Conservation (phyloP, 2,329 filamentous ascomycete species). For the Trichoderma asperellum region DNA sequence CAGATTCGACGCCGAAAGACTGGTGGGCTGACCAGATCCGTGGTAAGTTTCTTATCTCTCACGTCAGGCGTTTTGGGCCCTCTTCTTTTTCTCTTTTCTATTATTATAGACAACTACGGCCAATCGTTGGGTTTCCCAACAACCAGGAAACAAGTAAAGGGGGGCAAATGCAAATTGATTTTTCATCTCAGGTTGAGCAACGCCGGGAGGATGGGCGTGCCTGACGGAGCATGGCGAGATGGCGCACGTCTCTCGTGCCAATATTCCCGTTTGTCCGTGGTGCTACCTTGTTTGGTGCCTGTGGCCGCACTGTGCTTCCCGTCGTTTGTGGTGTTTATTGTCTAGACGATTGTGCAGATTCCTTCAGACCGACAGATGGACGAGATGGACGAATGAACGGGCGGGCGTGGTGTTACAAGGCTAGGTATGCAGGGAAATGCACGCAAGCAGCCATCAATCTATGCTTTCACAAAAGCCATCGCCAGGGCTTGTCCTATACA, state of each 20-base stretch:
- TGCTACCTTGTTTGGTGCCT: neutral
- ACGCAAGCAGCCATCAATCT: neutral
- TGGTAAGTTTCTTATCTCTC: neutral
- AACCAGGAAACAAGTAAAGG: neutral
- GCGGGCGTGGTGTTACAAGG: neutral
- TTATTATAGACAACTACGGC: neutral
- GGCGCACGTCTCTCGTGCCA: neutral
- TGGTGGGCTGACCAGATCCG: slow-evolving; percentile 11
- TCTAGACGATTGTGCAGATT: neutral
- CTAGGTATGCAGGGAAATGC: neutral
- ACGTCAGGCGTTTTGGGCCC: slow-evolving; percentile 2
- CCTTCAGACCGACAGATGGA: neutral
- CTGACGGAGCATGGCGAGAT: neutral
- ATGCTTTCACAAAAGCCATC: neutral
- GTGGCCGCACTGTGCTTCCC: neutral
- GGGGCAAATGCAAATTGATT: neutral
- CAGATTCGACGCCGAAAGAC: neutral
- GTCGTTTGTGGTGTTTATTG: neutral
- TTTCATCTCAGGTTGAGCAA: neutral
- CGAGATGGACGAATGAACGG: neutral
- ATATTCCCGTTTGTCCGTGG: neutral
- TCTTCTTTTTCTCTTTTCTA: neutral
- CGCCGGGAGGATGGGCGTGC: neutral
- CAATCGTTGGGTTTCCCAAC: neutral
- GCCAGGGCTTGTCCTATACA: neutral